Conservation (phyloP, 2,329 filamentous ascomycete genomes). For the Exophiala sp. region DNA sequence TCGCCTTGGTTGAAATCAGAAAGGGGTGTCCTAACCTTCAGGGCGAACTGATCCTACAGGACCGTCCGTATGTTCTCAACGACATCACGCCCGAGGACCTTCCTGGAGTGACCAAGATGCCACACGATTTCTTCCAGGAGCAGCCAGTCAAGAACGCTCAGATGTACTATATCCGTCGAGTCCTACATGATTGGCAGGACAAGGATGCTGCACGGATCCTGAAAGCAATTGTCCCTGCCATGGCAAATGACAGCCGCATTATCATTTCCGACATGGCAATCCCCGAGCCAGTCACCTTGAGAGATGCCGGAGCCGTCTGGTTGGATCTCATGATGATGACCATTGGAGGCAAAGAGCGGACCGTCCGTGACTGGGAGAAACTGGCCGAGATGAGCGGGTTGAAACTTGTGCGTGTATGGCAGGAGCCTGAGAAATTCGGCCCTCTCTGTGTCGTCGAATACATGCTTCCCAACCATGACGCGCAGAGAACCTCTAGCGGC, state of each 20-base stretch:
- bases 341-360: slow-evolving; percentile 32
- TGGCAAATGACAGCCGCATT: slow-evolving; percentile 26
- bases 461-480: slow-evolving; percentile 1
- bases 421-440: slow-evolving; percentile 10
- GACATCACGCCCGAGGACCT: slow-evolving; percentile 25
- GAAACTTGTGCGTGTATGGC: slow-evolving; percentile 7
- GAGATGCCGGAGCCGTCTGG: slow-evolving; percentile 31
- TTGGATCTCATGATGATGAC: slow-evolving; percentile 33
- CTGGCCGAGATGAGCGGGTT: slow-evolving; percentile 8
- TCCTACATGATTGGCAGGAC: slow-evolving; percentile 30
- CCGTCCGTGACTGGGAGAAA: slow-evolving; percentile 27
- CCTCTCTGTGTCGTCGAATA: slow-evolving; percentile 12
- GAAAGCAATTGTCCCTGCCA: slow-evolving; percentile 27
- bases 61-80: slow-evolving; percentile 29
- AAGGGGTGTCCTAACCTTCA: slow-evolving; percentile 18
- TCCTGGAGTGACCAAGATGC: slow-evolving; percentile 23
- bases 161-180: slow-evolving; percentile 30
- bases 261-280: slow-evolving; percentile 30
- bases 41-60: slow-evolving; percentile 30
- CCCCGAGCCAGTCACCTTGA: slow-evolving; percentile 20
- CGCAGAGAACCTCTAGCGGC: too few relatives aligned
- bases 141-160: slow-evolving; percentile 31
- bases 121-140: slow-evolving; percentile 30
- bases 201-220: slow-evolving; percentile 28
- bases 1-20: slow-evolving; percentile 24